phyloP scores from a whole-genome alignment of 225 moss, liverwort and hornwort genomes.

The Climacium dendroides region DNA sequence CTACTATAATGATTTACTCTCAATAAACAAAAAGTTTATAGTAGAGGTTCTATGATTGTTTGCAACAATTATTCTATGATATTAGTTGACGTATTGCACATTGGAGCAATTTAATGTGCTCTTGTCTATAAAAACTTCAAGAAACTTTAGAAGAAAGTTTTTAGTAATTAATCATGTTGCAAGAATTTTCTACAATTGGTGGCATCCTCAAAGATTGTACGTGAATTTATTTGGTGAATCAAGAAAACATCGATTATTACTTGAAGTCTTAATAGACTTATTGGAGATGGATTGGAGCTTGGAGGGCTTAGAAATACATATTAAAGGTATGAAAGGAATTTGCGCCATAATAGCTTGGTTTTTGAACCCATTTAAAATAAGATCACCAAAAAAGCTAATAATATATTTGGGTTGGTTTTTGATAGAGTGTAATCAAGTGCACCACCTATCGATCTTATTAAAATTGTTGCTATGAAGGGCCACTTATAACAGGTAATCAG shows the following conservation, averaged over 20 bases:
- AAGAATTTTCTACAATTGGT: neutral
- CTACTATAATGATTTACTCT: neutral
- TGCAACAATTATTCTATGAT: neutral
- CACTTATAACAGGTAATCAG: neutral
- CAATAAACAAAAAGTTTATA: neutral
- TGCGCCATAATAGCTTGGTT: neutral
- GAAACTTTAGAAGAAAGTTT: neutral
- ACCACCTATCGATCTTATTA: neutral
- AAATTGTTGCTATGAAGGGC: neutral
- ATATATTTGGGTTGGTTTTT: neutral
- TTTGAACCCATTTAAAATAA: neutral
- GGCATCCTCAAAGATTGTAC: too few species aligned
- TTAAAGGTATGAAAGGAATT: neutral
- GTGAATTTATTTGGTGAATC: neutral
- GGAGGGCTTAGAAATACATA: neutral
- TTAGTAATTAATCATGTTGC: neutral
- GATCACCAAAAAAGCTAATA: neutral
- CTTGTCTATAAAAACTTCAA: too few species aligned
- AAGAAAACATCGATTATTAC: neutral
- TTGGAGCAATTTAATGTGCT: neutral
- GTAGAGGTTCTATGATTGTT: rapidly evolving
- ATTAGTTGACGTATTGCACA: neutral
- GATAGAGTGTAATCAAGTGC: neutral
- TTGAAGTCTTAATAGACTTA: neutral
- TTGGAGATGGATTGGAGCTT: neutral